A percentile compares a stretch with the other conserved stretches of the same genome.
Evolutionary conservation across 192 early-diverging fungal genomes (phyloP).

Genomic region (Thamnidium elegans): DNA sequence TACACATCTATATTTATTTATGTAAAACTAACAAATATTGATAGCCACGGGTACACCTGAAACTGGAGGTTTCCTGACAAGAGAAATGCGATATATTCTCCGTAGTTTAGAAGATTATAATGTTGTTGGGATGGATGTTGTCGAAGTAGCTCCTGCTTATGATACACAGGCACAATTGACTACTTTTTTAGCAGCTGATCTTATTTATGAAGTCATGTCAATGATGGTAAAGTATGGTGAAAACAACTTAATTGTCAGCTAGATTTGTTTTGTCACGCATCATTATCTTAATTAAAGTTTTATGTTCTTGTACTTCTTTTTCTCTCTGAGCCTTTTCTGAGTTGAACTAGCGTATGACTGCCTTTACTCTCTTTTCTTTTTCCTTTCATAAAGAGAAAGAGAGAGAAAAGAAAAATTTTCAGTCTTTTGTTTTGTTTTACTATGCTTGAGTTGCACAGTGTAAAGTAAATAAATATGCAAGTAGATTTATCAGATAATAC

Average conservation of each 20-base stretch:
- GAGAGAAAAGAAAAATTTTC: too few relatives aligned
- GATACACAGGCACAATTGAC: slow-evolving; percentile 43
- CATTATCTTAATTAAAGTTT: too few relatives aligned
- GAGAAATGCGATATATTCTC: slow-evolving; percentile 37
- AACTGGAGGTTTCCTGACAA: slow-evolving; percentile 39
- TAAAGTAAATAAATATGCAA: not conserved
- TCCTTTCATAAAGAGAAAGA: too few relatives aligned
- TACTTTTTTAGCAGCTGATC: slow-evolving; percentile 30
- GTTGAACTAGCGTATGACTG: too few relatives aligned
- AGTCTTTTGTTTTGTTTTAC: too few relatives aligned
- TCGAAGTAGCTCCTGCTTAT: slow-evolving; percentile 45
- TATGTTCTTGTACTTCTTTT: too few relatives aligned
- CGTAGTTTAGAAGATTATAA: slow-evolving; percentile 37
- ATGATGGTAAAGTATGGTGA: slow-evolving; percentile 34
- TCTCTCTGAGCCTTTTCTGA: too few relatives aligned
- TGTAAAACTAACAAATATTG: too few relatives aligned
- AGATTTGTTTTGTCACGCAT: too few relatives aligned
- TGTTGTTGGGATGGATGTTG: slow-evolving; percentile 43
- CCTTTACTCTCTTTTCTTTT: too few relatives aligned
- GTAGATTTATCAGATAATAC: not conserved
- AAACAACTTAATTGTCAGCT: not conserved
- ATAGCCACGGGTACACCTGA: slow-evolving; percentile 40
- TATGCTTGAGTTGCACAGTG: too few relatives aligned
- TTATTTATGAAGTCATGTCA: slow-evolving; percentile 32
- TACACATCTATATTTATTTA: too few relatives aligned